Conservation (phyloP, 768 basidiomycete species). For the Tulasnella sp. region DNA sequence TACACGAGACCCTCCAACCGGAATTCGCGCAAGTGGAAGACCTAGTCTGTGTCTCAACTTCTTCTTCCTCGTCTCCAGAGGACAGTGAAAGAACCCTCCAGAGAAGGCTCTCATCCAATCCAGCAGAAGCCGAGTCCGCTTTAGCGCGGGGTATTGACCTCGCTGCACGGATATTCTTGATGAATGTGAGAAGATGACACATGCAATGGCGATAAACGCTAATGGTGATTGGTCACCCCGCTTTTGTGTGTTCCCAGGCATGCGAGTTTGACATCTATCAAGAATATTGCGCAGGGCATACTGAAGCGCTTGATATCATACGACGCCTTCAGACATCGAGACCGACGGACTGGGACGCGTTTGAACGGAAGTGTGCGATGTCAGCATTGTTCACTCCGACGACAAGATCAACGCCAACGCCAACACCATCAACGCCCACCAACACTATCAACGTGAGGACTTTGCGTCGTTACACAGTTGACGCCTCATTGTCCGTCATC, state of each 20-base stretch:
- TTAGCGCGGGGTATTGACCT: constrained; percentile 37
- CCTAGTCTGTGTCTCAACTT: constrained; percentile 24
- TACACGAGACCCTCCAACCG: constrained; percentile 57
- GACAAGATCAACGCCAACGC: constrained; percentile 15
- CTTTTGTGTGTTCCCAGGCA: too few relatives aligned
- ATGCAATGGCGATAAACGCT: background rate
- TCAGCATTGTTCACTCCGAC: background rate
- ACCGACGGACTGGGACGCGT: constrained; percentile 68
- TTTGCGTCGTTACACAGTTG: too few relatives aligned
- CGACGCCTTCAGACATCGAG: constrained; percentile 44
- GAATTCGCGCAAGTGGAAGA: constrained; percentile 39
- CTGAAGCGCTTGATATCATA: constrained; percentile 65
- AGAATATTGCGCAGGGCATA: constrained; percentile 76
- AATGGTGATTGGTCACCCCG: background rate
- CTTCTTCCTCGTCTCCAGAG: background rate
- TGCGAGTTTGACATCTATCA: constrained; percentile 69
- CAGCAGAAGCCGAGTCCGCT: constrained; percentile 18
- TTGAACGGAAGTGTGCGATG: constrained; percentile 62
- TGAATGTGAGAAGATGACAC: constrained; percentile 33
- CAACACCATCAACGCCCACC: constrained; percentile 47
- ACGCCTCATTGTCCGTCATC: too few relatives aligned
- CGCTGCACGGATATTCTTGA: constrained; percentile 46
- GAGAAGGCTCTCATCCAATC: background rate
- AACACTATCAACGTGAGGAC: constrained; percentile 23
- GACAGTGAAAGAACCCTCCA: background rate